Evolutionary conservation across 2,329 filamentous ascomycete genomes (phyloP).

Genomic region (Lasiodiplodia sp.): DNA sequence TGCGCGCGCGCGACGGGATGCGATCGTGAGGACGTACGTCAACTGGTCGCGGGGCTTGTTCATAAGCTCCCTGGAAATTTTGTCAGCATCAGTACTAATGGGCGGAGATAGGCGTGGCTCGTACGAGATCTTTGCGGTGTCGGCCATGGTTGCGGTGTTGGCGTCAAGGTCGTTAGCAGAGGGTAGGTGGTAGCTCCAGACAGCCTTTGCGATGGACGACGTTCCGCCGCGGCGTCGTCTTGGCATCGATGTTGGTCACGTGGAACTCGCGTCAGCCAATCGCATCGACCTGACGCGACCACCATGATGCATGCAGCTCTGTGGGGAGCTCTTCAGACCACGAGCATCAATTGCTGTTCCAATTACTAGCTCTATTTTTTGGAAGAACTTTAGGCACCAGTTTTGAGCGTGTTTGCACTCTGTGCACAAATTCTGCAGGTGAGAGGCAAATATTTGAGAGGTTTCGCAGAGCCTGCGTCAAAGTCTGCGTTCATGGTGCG

Average conservation of each 20-base stretch:
- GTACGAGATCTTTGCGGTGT: constrained; percentile 53
- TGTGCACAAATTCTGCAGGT: background rate
- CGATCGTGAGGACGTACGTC: constrained; percentile 69
- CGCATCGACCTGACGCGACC: background rate
- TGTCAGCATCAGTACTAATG: constrained; percentile 36
- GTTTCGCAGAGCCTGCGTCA: constrained; percentile 2
- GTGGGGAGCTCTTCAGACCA: constrained; percentile 10
- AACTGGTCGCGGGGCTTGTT: constrained; percentile 88
- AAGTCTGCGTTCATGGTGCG: background rate
- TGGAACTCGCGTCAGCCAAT: constrained; percentile 9
- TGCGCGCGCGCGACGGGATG: background rate
- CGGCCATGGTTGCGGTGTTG: constrained; percentile 35
- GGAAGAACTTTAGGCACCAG: constrained; percentile 7
- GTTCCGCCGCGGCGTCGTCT: background rate
- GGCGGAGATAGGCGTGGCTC: constrained; percentile 29
- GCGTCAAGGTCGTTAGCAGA: background rate
- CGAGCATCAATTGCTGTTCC: background rate
- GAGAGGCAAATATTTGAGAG: background rate
- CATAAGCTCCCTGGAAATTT: constrained; percentile 76
- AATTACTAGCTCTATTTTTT: background rate
- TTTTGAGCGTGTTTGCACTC: background rate
- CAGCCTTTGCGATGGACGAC: constrained; percentile 27
- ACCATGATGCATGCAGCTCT: constrained; percentile 17
- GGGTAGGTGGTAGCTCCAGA: constrained; percentile 6
- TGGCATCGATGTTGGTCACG: background rate